phyloP scores from a whole-genome alignment of 805 yeast species.

The Scheffersomyces spartinae region DNA sequence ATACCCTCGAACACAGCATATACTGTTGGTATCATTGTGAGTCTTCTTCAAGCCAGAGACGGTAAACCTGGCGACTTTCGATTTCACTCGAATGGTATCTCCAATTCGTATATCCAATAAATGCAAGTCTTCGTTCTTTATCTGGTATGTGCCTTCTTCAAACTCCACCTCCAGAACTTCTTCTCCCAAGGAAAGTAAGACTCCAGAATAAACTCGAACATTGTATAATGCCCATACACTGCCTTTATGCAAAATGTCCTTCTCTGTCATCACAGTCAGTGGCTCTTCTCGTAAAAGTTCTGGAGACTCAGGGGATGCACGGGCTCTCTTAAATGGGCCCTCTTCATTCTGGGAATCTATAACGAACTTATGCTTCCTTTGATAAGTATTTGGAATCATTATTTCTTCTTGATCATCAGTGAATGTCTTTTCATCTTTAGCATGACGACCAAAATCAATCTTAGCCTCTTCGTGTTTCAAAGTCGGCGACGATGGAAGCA shows the following conservation, averaged over 20 bases:
- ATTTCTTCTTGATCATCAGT: no score
- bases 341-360: no score
- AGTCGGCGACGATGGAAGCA: no score
- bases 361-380: no score
- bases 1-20: conserved; percentile 44
- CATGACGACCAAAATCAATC: no score
- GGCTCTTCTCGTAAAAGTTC: conserved; percentile 5
- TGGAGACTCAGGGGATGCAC: no score
- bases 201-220: conserved; percentile 41
- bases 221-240: conserved; percentile 47
- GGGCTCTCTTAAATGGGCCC: no score
- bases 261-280: conserved; percentile 3
- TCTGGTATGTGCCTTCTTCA: conserved; percentile 22
- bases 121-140: conserved; percentile 26
- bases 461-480: no score
- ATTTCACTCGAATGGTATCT: conserved; percentile 32
- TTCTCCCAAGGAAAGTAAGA: conserved; percentile 14
- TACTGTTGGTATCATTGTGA: conserved; percentile 2
- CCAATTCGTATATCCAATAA: conserved; percentile 48
- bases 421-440: no score
- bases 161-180: conserved; percentile 26
- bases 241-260: conserved; percentile 6
- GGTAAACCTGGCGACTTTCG: conserved; percentile 16
- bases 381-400: no score
- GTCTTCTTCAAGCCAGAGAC: conserved; percentile 36